A percentile compares a stretch with the other conserved stretches of the same genome.
Evolutionary conservation across 768 basidiomycete species (phyloP).

Genomic region (Russula ochroleuca): DNA sequence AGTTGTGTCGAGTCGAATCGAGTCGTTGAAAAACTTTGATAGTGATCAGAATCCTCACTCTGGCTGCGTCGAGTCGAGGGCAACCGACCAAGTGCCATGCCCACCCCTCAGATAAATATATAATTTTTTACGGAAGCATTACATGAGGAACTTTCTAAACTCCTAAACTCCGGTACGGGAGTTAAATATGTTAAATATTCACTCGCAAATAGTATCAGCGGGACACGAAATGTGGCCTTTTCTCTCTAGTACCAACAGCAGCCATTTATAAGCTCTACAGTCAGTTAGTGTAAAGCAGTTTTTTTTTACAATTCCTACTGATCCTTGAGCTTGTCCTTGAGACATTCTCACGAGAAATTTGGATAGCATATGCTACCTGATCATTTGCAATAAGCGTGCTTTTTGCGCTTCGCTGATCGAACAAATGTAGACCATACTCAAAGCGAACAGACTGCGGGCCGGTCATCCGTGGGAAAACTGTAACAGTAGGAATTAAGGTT

Average conservation of each 20-base stretch:
- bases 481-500: slow-evolving; percentile 18
- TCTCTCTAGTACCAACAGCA: not conserved
- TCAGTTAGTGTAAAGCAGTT: not conserved
- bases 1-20: slow-evolving; percentile 14
- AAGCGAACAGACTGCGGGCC: not conserved
- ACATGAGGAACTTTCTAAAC: not conserved
- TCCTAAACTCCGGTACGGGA: not conserved
- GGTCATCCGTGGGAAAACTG: slow-evolving; percentile 11
- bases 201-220: no score
- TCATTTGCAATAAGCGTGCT: slow-evolving; percentile 20
- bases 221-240: no score
- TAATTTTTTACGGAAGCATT: not conserved
- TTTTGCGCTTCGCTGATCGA: slow-evolving; percentile 22
- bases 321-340: not conserved
- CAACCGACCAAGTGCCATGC: not conserved
- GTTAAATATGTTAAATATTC: not conserved
- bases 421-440: not conserved
- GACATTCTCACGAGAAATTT: not conserved
- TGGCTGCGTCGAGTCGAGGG: not conserved
- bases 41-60: not conserved
- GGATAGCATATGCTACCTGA: not conserved
- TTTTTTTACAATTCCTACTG: not conserved
- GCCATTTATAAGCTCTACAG: slow-evolving; percentile 21
- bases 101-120: not conserved
- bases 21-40: slow-evolving; percentile 18